These are phyloP conservation scores for Tolypocladium sp. DNA, from an alignment of 2,329 filamentous ascomycete genomes.

Conservation along the genomic window DNA sequence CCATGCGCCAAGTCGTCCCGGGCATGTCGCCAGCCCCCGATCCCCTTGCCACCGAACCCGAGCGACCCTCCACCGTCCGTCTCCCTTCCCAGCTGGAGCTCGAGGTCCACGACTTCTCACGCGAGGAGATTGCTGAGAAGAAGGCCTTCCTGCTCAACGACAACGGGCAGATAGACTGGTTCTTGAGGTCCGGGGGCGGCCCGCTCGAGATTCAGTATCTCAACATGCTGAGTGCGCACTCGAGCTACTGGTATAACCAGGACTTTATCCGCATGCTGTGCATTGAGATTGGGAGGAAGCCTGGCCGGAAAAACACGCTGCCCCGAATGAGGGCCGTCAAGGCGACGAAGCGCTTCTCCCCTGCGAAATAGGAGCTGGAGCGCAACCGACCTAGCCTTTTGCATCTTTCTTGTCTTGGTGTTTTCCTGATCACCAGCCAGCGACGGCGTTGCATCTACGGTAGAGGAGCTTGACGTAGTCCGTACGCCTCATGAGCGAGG, in stretches of 20 bases:
- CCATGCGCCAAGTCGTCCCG: conserved; percentile 53
- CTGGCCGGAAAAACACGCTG: conserved; percentile 53
- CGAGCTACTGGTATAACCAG: conserved; percentile 80
- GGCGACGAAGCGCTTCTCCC: conserved; percentile 28
- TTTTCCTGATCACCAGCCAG: not conserved
- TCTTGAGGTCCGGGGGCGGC: conserved; percentile 72
- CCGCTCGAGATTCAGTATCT: conserved; percentile 91
- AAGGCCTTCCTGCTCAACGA: conserved; percentile 85
- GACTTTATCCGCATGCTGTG: conserved; percentile 91
- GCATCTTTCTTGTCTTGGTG: not conserved
- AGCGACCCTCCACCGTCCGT: conserved; percentile 32
- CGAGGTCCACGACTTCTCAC: conserved; percentile 88
- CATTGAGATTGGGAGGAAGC: conserved; percentile 70
- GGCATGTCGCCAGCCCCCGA: conserved; percentile 28
- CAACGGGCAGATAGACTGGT: conserved; percentile 93
- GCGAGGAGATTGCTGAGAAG: conserved; percentile 86
- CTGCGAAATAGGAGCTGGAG: not conserved
- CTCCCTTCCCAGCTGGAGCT: conserved; percentile 69
- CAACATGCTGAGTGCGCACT: conserved; percentile 93
- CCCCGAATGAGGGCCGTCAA: conserved; percentile 52
- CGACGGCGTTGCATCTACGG: not conserved
- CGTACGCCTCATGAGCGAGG: not conserved
- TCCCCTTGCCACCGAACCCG: conserved; percentile 17
- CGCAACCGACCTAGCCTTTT: not conserved
- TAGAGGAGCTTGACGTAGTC: not conserved